Conservation (phyloP, 73 alveolate species). For the Paramecium primaurelia region DNA sequence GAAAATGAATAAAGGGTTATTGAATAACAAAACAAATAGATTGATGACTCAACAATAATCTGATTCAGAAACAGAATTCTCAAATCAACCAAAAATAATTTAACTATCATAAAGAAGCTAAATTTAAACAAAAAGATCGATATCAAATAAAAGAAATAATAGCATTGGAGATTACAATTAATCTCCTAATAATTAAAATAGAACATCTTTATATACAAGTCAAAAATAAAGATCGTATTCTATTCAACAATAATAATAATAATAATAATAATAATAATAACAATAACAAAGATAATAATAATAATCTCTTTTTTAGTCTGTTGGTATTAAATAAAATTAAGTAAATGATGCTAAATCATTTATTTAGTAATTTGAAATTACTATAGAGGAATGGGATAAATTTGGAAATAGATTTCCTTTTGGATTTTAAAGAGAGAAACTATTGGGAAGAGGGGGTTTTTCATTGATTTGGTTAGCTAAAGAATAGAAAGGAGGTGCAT, state of each 20-base stretch:
- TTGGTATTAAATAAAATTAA: neutral
- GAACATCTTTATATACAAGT: neutral
- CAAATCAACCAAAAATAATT: neutral
- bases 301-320: neutral
- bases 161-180: conserved; percentile 6
- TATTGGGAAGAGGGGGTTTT: conserved; percentile 63
- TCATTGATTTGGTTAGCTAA: conserved; percentile 60
- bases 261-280: neutral
- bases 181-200: neutral
- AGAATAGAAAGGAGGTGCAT: neutral
- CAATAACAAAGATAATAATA: neutral
- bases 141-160: neutral
- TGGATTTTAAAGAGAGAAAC: conserved; percentile 24
- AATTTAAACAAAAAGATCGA: neutral
- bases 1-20: neutral
- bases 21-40: neutral
- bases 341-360: neutral
- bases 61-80: neutral
- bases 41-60: neutral
- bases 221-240: neutral
- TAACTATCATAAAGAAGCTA: neutral
- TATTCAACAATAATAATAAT: neutral
- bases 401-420: conserved; percentile 59
- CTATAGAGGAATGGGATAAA: conserved; percentile 58
- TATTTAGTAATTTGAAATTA: conserved; percentile 22